Evolutionary conservation across 164 flowering plant genomes (phyloP).

Genomic region (Magnolia kwangsiensis): DNA sequence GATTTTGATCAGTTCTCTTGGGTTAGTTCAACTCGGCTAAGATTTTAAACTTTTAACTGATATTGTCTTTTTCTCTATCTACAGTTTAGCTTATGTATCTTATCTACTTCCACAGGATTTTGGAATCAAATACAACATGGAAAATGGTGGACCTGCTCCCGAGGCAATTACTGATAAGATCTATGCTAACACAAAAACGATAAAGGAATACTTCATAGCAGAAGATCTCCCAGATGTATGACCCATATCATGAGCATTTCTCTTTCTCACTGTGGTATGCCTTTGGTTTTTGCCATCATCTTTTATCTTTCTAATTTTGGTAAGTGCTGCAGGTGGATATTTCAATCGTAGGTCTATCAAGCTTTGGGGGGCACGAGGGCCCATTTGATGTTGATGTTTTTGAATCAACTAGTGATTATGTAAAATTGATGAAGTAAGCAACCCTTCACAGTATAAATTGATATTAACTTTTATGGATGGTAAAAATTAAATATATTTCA

Average conservation of each 20-base stretch:
- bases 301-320: conserved; percentile 1
- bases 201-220: conserved; percentile 78
- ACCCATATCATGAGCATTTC: background rate
- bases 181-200: conserved; percentile 77
- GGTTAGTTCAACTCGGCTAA: background rate
- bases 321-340: conserved; percentile 68
- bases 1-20: background rate
- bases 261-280: background rate
- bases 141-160: conserved; percentile 99
- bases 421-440: conserved; percentile 90
- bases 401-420: conserved; percentile 88
- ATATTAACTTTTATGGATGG: background rate
- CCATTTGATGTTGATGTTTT: conserved; percentile 92
- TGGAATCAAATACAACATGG: conserved; percentile 99
- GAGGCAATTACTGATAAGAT: conserved; percentile 91
- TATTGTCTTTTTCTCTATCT: background rate
- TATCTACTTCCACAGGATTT: conserved; percentile 59
- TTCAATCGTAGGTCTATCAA: conserved; percentile 50
- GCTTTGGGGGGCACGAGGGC: conserved; percentile 86
- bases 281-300: background rate
- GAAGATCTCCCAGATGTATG: conserved; percentile 83
- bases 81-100: background rate
- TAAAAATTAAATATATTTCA: background rate
- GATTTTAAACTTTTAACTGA: background rate
- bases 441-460: background rate